Percentiles rank a stretch among this genome's conserved stretches.
Evolutionary conservation across 192 early-diverging fungal species (phyloP).

Genomic region (Podila horticola): DNA sequence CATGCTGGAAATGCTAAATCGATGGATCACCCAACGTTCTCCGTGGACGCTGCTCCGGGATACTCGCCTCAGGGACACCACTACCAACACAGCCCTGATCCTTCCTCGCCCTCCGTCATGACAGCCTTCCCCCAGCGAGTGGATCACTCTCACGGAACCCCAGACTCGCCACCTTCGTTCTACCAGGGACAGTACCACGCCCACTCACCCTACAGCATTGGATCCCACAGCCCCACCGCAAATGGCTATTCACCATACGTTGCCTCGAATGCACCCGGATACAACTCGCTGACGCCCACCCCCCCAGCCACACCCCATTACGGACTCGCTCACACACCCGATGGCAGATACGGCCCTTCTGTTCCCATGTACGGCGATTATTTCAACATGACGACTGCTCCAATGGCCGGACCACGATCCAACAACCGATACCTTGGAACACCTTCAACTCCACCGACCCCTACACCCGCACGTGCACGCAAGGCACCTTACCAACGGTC

Average conservation of each 20-base stretch:
- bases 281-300: slow-evolving; percentile 37
- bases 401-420: slow-evolving; percentile 6
- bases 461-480: slow-evolving; percentile 29
- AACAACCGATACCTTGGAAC: slow-evolving; percentile 27
- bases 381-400: slow-evolving; percentile 28
- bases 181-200: slow-evolving; percentile 45
- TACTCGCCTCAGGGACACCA: slow-evolving; percentile 36
- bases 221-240: slow-evolving; percentile 38
- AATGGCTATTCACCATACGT: slow-evolving; percentile 36
- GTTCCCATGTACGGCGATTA: slow-evolving; percentile 38
- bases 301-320: slow-evolving; percentile 47
- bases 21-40: slow-evolving; percentile 39
- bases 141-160: slow-evolving; percentile 21
- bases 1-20: slow-evolving; percentile 52
- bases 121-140: slow-evolving; percentile 36
- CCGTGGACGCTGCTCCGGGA: slow-evolving; percentile 5
- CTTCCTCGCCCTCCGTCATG: slow-evolving; percentile 40
- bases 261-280: slow-evolving; percentile 12
- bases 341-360: slow-evolving; percentile 27
- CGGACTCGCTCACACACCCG: slow-evolving; percentile 27
- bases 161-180: slow-evolving; percentile 40
- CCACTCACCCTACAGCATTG: slow-evolving; percentile 47
- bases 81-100: slow-evolving; percentile 46
- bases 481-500: slow-evolving; percentile 32
- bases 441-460: slow-evolving; percentile 20